phyloP scores from a whole-genome alignment of 495 filamentous ascomycete species.

The Podospora didyma region DNA sequence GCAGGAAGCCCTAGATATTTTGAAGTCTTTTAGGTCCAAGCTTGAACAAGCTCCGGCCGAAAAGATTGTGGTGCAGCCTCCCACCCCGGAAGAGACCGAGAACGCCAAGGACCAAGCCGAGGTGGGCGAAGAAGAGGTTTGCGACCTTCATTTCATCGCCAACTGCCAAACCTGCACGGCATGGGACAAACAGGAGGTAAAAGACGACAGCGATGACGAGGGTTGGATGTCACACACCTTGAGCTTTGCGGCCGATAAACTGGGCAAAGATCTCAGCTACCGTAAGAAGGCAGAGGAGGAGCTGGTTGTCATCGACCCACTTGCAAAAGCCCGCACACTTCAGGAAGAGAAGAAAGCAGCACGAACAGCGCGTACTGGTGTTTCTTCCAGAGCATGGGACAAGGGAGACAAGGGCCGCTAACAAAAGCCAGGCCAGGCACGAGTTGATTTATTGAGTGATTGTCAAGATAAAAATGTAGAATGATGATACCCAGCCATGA shows the following conservation, averaged over 20 bases:
- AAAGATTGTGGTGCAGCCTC: conserved; percentile 33
- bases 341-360: conserved; percentile 56
- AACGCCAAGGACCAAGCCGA: conserved; percentile 25
- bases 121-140: conserved; percentile 46
- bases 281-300: conserved; percentile 85
- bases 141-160: conserved; percentile 89
- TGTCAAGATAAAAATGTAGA: not conserved
- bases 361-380: conserved; percentile 45
- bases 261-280: conserved; percentile 90
- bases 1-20: conserved; percentile 56
- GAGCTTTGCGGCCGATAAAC: conserved; percentile 80
- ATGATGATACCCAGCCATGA: too few relatives aligned
- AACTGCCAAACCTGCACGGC: conserved; percentile 85
- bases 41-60: conserved; percentile 58
- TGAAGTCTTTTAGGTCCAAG: conserved; percentile 75
- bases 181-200: conserved; percentile 62
- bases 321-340: conserved; percentile 75
- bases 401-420: conserved; percentile 32
- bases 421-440: not conserved
- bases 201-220: conserved; percentile 59
- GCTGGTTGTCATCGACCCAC: conserved; percentile 89
- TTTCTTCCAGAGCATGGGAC: conserved; percentile 53
- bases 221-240: conserved; percentile 69
- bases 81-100: conserved; percentile 18
- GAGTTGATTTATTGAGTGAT: not conserved